Conservation (phyloP, 2,329 filamentous ascomycete genomes). For the Fusarium armeniacum region DNA sequence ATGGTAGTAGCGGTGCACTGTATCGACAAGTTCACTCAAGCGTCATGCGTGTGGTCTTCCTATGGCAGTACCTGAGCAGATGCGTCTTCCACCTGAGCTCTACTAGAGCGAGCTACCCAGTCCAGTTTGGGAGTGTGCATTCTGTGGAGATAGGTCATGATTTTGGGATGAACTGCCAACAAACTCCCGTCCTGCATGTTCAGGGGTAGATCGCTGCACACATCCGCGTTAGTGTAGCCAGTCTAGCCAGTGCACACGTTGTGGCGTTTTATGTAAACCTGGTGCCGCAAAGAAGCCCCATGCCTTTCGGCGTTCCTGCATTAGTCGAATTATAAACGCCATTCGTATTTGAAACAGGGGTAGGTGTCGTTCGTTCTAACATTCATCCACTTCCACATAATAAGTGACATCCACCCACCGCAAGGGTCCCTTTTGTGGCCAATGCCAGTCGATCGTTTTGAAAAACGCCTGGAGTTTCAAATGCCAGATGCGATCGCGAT, state of each 20-base stretch:
- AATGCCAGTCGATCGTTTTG: conserved; percentile 21
- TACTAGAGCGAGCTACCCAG: conserved; percentile 28
- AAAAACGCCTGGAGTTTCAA: conserved; percentile 25
- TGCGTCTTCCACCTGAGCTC: conserved; percentile 36
- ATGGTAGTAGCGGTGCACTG: conserved; percentile 28
- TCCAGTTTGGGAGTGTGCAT: conserved; percentile 41
- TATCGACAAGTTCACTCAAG: conserved; percentile 20
- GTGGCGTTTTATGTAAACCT: conserved; percentile 45
- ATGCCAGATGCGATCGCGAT: conserved; percentile 23
- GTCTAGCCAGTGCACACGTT: conserved; percentile 41
- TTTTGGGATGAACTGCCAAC: conserved; percentile 47
- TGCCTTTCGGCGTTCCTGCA: conserved; percentile 51
- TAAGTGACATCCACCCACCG: conserved; percentile 26
- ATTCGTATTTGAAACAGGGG: conserved; percentile 51
- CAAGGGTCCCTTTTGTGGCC: conserved; percentile 14
- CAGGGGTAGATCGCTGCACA: conserved; percentile 41
- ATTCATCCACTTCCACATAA: conserved; percentile 29
- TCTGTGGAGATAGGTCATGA: conserved; percentile 39
- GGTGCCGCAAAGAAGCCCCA: conserved; percentile 46
- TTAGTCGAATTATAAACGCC: conserved; percentile 49
- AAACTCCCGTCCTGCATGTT: conserved; percentile 49
- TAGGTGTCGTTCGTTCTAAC: conserved; percentile 39
- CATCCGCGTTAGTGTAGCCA: conserved; percentile 41
- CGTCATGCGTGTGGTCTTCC: conserved; percentile 20
- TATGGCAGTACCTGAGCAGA: conserved; percentile 14